Percentiles rank a stretch among this genome's conserved stretches.
phyloP scores from a whole-genome alignment of 441 rosid species.

The Corymbia calophylla region DNA sequence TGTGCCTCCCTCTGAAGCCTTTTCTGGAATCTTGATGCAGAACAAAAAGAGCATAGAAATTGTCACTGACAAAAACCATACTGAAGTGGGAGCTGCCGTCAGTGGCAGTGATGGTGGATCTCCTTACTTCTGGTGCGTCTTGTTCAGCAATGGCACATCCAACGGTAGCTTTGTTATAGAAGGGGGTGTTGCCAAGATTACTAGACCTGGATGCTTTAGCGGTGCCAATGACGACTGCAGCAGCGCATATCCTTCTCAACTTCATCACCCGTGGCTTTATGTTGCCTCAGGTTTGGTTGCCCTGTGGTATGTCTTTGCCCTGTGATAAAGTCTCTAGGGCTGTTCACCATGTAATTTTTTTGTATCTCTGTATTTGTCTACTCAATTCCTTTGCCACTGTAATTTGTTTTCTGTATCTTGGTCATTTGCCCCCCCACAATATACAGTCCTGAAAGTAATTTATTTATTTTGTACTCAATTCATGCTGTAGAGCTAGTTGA shows the following conservation, averaged over 20 bases:
- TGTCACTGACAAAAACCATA: conserved; percentile 50
- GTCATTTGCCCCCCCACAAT: not conserved
- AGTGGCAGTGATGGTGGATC: conserved; percentile 53
- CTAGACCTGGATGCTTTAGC: conserved; percentile 62
- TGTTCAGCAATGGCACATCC: conserved; percentile 54
- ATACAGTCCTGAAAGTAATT: not conserved
- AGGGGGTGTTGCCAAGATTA: conserved; percentile 46
- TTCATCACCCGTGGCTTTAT: conserved; percentile 14
- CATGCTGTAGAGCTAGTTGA: not conserved
- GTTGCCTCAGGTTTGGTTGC: conserved; percentile 19
- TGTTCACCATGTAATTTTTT: not conserved
- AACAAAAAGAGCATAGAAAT: conserved; percentile 46
- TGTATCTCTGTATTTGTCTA: not conserved
- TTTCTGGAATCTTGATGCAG: conserved; percentile 43
- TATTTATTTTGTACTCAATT: not conserved
- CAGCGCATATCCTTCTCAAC: conserved; percentile 17
- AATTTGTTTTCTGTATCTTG: not conserved
- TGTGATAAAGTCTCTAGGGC: conserved; percentile 13
- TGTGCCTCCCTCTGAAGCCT: conserved; percentile 40
- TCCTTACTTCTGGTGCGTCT: conserved; percentile 69
- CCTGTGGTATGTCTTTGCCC: conserved; percentile 16
- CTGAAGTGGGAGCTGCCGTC: conserved; percentile 62
- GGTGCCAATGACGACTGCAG: conserved; percentile 65
- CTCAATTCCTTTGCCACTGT: not conserved
- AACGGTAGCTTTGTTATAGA: conserved; percentile 47